phyloP scores from a whole-genome alignment of 1,284 basidiomycete species.

The Cutaneotrichosporon cyanovorans region DNA sequence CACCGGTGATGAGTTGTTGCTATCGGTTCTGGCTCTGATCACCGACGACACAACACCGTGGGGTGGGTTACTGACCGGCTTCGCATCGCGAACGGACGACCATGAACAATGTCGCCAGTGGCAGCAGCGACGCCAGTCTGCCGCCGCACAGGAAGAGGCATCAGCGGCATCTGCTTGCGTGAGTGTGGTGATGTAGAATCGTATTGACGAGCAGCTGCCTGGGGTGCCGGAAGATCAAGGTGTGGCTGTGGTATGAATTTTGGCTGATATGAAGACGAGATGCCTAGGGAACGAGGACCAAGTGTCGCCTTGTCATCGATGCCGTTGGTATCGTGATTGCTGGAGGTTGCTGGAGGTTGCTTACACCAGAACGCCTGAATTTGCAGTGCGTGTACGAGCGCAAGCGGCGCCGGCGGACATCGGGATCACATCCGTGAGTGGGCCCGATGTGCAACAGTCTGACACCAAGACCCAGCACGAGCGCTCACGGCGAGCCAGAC shows the following conservation, averaged over 20 bases:
- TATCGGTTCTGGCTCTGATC: no score
- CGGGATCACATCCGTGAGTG: not conserved
- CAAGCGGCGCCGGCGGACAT: not conserved
- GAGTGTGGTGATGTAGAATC: not conserved
- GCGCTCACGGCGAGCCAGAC: not conserved
- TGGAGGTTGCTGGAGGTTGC: no score
- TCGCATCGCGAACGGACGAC: no score
- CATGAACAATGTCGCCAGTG: no score
- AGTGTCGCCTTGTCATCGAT: not conserved
- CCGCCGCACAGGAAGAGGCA: slow-evolving; percentile 2
- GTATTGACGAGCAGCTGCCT: not conserved
- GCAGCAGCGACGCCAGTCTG: not conserved
- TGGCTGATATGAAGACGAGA: no score
- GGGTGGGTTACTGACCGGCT: no score
- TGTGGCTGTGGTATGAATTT: no score
- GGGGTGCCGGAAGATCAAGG: slow-evolving; percentile 5
- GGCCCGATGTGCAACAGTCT: not conserved
- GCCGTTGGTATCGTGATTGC: not conserved
- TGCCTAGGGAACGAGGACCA: slow-evolving; percentile 4
- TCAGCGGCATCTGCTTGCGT: slow-evolving; percentile 4
- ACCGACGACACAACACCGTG: not conserved
- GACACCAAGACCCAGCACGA: not conserved
- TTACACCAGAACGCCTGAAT: not conserved
- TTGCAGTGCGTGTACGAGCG: slow-evolving; percentile 3
- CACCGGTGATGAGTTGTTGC: no score